Evolutionary conservation across 495 filamentous ascomycete species (phyloP).

Genomic region (Aspergillus indologenus): DNA sequence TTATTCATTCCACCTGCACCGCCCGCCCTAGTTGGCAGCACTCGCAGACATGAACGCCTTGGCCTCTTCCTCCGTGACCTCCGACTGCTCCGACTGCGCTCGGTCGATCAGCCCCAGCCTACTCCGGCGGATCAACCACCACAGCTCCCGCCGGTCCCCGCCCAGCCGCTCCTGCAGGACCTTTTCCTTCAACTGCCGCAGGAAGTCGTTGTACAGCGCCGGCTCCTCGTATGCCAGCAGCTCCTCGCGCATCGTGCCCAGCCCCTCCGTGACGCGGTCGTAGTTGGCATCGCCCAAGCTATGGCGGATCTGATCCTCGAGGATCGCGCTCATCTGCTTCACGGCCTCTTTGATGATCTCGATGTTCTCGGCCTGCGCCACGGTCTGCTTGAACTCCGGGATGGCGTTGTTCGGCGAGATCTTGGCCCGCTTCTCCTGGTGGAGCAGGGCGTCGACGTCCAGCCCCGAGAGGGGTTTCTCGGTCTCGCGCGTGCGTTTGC

Average conservation of each 20-base stretch:
- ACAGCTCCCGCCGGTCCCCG: conserved; percentile 80
- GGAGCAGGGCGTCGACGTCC: conserved; percentile 75
- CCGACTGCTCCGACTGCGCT: conserved; percentile 54
- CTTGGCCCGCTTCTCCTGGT: conserved; percentile 54
- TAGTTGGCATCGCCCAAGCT: conserved; percentile 76
- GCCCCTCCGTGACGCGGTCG: conserved; percentile 67
- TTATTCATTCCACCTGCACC: too few species aligned
- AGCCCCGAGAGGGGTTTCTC: conserved; percentile 89
- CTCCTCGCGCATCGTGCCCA: conserved; percentile 76
- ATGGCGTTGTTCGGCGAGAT: conserved; percentile 81
- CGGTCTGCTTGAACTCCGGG: conserved; percentile 84
- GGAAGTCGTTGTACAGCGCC: conserved; percentile 69
- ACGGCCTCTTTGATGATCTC: conserved; percentile 63
- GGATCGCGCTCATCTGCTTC: conserved; percentile 69
- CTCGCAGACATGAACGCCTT: conserved; percentile 43
- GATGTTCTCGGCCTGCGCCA: conserved; percentile 60
- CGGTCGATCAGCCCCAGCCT: conserved; percentile 73
- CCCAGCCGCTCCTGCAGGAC: conserved; percentile 69
- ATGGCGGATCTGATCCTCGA: conserved; percentile 63
- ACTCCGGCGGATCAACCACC: conserved; percentile 65
- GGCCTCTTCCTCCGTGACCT: conserved; percentile 66
- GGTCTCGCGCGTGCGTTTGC: conserved; percentile 62
- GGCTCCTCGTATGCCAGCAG: conserved; percentile 74
- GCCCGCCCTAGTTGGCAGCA: too few species aligned
- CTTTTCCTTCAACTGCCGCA: conserved; percentile 68